These are phyloP conservation scores for Talaromyces adpressus DNA, from an alignment of 495 filamentous ascomycete species.

Conservation along the genomic window DNA sequence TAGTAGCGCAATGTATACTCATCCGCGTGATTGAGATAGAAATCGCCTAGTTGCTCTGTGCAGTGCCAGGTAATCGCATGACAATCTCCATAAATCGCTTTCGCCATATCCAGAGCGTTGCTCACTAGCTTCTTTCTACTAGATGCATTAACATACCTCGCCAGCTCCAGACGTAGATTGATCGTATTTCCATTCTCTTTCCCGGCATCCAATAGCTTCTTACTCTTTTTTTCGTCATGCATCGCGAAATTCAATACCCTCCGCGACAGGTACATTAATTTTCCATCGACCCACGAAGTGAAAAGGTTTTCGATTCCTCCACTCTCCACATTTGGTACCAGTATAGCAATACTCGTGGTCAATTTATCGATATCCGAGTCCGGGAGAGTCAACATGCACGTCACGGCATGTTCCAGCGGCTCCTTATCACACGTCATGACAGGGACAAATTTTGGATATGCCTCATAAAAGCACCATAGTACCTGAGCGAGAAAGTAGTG, in stretches of 20 bases:
- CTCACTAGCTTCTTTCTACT: neutral
- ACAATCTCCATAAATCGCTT: neutral
- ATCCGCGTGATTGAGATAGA: neutral
- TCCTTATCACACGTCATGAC: neutral
- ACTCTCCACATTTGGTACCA: neutral
- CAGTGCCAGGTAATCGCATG: slow-evolving; percentile 1
- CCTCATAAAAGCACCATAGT: slow-evolving; percentile 1
- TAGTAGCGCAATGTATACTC: neutral
- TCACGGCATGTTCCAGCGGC: neutral
- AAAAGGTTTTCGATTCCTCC: neutral
- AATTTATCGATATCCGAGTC: neutral
- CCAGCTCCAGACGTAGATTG: neutral
- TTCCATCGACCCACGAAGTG: neutral
- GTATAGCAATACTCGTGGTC: neutral
- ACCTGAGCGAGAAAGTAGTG: neutral
- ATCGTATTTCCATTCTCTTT: slow-evolving; percentile 1
- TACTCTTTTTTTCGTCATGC: neutral
- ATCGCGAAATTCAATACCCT: neutral
- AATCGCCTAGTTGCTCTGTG: slow-evolving; percentile 1
- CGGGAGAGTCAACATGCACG: neutral
- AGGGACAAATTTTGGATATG: neutral
- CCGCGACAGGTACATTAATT: neutral
- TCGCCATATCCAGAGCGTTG: neutral
- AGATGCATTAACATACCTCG: neutral
- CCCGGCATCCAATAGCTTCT: neutral